phyloP scores from a whole-genome alignment of 2,329 filamentous ascomycete genomes.

The Botrytis squamosa region DNA sequence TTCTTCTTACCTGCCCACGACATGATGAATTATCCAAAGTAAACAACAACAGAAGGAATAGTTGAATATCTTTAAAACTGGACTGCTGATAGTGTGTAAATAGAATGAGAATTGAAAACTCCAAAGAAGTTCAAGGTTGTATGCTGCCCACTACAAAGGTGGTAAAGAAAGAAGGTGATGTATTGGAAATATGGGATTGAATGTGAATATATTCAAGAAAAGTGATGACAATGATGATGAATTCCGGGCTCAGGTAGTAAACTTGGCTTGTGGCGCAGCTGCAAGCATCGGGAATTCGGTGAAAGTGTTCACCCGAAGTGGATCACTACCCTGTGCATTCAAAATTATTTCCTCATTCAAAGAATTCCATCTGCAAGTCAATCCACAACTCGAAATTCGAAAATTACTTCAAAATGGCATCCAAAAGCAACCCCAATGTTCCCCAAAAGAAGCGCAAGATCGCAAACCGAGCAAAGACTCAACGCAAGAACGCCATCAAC shows the following conservation, averaged over 20 bases:
- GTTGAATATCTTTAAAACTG: not conserved
- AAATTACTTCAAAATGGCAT: conserved; percentile 35
- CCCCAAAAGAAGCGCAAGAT: conserved; percentile 38
- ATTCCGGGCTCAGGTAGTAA: conserved; percentile 6
- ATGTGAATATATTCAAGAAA: conserved; percentile 15
- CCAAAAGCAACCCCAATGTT: conserved; percentile 39
- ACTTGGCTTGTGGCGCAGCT: conserved; percentile 20
- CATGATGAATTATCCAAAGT: conserved; percentile 40
- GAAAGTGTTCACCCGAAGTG: conserved; percentile 8
- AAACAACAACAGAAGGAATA: not conserved
- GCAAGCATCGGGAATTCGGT: conserved; percentile 18
- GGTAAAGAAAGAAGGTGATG: not conserved
- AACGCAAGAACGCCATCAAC: conserved; percentile 35
- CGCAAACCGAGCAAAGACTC: conserved; percentile 37
- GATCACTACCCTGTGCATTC: not conserved
- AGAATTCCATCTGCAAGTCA: conserved; percentile 5
- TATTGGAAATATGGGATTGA: conserved; percentile 1
- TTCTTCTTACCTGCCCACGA: conserved; percentile 47
- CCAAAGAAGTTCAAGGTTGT: not conserved
- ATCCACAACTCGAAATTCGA: not conserved
- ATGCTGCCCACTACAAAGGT: not conserved
- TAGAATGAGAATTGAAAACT: not conserved
- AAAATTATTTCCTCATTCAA: conserved; percentile 17
- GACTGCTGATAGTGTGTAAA: not conserved
- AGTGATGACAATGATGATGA: conserved; percentile 20